Conservation (phyloP, 1,284 basidiomycete genomes). For the Coniferiporia sulphurascens region DNA sequence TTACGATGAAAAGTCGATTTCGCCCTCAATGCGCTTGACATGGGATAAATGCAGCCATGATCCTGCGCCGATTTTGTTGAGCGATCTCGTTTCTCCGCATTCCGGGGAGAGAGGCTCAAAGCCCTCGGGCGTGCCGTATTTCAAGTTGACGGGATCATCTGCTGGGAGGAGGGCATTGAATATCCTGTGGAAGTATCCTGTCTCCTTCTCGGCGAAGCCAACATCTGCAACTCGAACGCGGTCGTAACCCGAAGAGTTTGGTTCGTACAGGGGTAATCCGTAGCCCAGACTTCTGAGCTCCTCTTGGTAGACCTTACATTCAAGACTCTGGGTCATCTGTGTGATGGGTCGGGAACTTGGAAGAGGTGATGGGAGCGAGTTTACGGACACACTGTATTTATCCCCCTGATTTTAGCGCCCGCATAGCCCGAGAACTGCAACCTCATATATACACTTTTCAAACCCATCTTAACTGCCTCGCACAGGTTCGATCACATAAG, state of each 20-base stretch:
- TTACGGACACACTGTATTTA: no score
- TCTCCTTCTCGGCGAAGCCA: neutral
- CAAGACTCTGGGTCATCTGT: neutral
- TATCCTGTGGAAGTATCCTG: neutral
- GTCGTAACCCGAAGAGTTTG: neutral
- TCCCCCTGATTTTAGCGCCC: no score
- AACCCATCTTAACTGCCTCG: no score
- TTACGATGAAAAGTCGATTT: neutral
- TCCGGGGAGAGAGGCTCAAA: neutral
- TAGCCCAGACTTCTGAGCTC: neutral
- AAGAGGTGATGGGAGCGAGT: no score
- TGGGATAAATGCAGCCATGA: neutral
- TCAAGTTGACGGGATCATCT: neutral
- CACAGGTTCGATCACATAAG: no score
- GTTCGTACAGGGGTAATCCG: constrained; percentile 1
- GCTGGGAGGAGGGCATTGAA: neutral
- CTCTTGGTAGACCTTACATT: constrained; percentile 2
- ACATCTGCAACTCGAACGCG: constrained; percentile 1
- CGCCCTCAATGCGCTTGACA: constrained; percentile 1
- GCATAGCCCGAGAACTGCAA: no score
- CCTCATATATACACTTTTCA: no score
- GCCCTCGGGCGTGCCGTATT: neutral
- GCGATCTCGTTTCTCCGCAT: neutral
- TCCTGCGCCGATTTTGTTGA: neutral
- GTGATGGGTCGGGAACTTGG: no score